Conservation (phyloP, 108 stramenopile genomes). For the Thalassiosira profunda region DNA sequence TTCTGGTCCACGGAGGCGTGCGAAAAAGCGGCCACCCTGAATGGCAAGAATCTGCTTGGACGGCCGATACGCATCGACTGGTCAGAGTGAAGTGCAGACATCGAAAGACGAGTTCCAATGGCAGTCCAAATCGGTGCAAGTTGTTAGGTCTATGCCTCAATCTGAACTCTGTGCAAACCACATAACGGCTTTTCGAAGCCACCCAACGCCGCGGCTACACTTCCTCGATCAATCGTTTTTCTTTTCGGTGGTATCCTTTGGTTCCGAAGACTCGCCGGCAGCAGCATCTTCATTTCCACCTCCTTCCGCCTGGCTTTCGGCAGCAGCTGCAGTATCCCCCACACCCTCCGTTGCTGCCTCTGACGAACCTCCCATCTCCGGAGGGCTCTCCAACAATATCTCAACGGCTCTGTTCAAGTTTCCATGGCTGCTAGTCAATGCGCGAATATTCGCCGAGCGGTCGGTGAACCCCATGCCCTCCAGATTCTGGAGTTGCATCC, state of each 20-base stretch:
- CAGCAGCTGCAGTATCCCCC: background rate
- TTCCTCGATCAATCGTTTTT: constrained; percentile 59
- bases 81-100: constrained; percentile 64
- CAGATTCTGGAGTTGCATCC: constrained; percentile 72
- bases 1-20: constrained; percentile 94
- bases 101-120: background rate
- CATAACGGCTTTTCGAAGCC: too few relatives aligned
- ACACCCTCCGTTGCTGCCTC: constrained; percentile 11
- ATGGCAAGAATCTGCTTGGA: constrained; percentile 90
- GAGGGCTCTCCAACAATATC: constrained; percentile 59
- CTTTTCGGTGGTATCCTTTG: constrained; percentile 65
- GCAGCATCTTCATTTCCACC: background rate
- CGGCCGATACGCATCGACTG: constrained; percentile 93
- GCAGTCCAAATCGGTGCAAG: background rate
- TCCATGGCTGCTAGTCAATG: constrained; percentile 73
- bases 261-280: constrained; percentile 12
- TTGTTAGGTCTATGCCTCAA: background rate
- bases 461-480: constrained; percentile 93
- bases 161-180: too few relatives aligned
- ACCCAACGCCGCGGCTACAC: too few relatives aligned
- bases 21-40: constrained; percentile 87
- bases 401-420: constrained; percentile 92
- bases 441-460: constrained; percentile 71
- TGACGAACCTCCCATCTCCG: constrained; percentile 23
- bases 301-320: constrained; percentile 4